Evolutionary conservation across 2,329 filamentous ascomycete genomes (phyloP), one percentile per base, ranked within the genome.

Genomic region (Westerdykella ornata): DNA sequence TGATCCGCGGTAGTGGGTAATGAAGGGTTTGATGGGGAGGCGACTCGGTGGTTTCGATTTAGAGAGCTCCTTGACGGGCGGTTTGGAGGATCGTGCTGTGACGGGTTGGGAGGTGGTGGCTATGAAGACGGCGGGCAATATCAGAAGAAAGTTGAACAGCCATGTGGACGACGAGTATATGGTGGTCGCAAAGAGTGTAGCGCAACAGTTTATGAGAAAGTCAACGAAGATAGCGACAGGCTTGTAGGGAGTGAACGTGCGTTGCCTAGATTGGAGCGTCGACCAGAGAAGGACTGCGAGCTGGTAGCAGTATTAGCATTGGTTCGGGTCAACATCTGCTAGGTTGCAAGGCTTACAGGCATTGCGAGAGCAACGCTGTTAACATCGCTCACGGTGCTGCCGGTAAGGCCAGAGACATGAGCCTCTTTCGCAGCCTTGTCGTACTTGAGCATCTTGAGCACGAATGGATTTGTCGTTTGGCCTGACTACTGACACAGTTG

Each of bases 401-500:
- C 92, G 5, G 84, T 82, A 20, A 95, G 79, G 64, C 88, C 86
- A 41, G 90, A 95, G 59, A 98, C 92, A 65, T 95, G 95, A 61
- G 88, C 88, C 73, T 94, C 89, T 72, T 98, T 98, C 53, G 84
- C 76, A 58, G 84, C 79, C 70, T 96, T 98, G 73, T 96, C 95
- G 68, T 76, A 82, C 39, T 63, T 63, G 29, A 53, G 56, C 65
- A 67, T 67, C 37, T 35, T 41, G 36, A 26, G 22, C 22, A 26
- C 22, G 22, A 26, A 26, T 9, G 8, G 12, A 26, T 11, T 26
- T 7, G 22, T 11, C 12, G 22, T 4, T 9, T 2, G 22, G 12
- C 22, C 8, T 26, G 7, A 9, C 7, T 9, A 26, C 22, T 7
- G 20, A 26, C 22, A 26, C 22, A 11, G 22, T 26, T 26, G 22